phyloP scores from a whole-genome alignment of 352 stramenopile species.

The Chrysophaeum taylorii region DNA sequence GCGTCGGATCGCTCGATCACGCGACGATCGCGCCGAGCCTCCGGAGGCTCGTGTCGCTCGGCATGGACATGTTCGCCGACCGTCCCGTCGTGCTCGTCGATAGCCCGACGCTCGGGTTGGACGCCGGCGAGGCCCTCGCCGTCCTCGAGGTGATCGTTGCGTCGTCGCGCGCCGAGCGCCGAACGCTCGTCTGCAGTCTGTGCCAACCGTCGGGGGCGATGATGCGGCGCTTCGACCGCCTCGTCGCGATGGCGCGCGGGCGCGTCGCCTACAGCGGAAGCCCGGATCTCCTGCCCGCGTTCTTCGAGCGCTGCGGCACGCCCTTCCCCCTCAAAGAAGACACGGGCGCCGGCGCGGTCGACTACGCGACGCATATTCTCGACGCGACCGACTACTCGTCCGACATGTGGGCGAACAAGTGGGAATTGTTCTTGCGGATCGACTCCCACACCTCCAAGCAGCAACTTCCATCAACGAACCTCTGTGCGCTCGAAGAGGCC shows the following conservation, averaged over 20 bases:
- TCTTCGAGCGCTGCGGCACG: background rate
- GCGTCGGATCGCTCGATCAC: too few species aligned
- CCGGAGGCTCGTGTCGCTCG: slow-evolving; percentile 62
- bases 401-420: too few species aligned
- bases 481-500: too few species aligned
- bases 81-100: slow-evolving; percentile 61
- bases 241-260: slow-evolving; percentile 40
- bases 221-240: slow-evolving; percentile 54
- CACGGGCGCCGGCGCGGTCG: background rate
- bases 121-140: slow-evolving; percentile 36
- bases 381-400: too few species aligned
- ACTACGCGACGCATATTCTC: too few species aligned
- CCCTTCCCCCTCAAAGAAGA: background rate
- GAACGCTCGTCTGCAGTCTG: slow-evolving; percentile 53
- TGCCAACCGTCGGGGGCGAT: slow-evolving; percentile 52
- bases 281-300: background rate
- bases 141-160: slow-evolving; percentile 48
- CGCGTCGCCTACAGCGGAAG: background rate
- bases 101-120: slow-evolving; percentile 32
- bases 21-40: slow-evolving; percentile 54
- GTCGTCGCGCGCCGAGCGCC: slow-evolving; percentile 44
- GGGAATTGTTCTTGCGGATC: too few species aligned
- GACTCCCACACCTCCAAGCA: too few species aligned
- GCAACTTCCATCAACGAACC: too few species aligned
- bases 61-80: slow-evolving; percentile 58